Conservation (phyloP, 805 yeast species). For the Metschnikowia arizonensis region DNA sequence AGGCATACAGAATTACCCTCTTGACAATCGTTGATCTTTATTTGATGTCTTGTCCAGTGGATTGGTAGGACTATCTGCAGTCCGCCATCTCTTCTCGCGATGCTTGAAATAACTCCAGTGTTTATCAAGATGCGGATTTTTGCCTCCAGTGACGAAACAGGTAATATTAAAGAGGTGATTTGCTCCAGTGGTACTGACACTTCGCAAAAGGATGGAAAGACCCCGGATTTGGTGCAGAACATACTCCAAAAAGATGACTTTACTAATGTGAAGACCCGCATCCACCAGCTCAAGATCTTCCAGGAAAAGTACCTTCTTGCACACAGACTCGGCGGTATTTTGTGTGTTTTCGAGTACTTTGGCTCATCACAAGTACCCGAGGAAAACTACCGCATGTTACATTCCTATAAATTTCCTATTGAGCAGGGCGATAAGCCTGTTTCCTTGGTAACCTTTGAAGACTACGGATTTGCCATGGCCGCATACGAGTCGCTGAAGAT, state of each 20-base stretch:
- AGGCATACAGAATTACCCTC: too few relatives aligned
- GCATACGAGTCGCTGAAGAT: constrained; percentile 47
- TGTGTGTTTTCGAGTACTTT: constrained; percentile 35
- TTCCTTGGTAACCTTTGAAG: constrained; percentile 26
- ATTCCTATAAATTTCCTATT: constrained; percentile 25
- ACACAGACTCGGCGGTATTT: constrained; percentile 40
- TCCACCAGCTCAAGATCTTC: constrained; percentile 30
- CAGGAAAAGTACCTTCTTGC: constrained; percentile 37
- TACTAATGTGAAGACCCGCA: constrained; percentile 28
- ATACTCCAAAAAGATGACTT: constrained; percentile 31
- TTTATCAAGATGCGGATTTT: constrained; percentile 47
- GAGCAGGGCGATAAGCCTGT: constrained; percentile 29
- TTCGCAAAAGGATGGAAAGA: constrained; percentile 59
- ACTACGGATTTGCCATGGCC: constrained; percentile 32
- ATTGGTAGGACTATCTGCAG: background rate
- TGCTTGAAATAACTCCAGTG: background rate
- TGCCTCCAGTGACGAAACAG: constrained; percentile 64
- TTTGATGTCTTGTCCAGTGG: background rate
- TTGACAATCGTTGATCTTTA: too few relatives aligned
- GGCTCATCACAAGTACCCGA: constrained; percentile 25
- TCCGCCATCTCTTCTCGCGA: constrained; percentile 6
- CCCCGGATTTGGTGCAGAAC: constrained; percentile 54
- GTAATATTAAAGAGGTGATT: constrained; percentile 58
- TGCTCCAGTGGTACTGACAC: constrained; percentile 76
- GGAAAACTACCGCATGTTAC: constrained; percentile 37